Evolutionary conservation across 1,139 yeast genomes (phyloP), one percentile per base, ranked within the genome.

Genomic region (Candida sanyaensis): DNA sequence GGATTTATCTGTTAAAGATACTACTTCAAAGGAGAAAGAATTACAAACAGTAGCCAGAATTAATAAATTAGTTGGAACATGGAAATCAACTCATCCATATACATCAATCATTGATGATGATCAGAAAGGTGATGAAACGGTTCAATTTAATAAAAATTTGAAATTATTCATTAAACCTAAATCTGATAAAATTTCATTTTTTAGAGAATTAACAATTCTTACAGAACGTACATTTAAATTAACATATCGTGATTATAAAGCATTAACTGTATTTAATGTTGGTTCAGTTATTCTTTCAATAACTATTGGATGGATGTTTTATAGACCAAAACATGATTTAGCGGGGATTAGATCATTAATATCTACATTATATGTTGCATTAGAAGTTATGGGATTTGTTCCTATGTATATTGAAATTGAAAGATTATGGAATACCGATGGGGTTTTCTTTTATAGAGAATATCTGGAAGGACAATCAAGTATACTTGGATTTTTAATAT

Each of bases 301-400:
- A 1, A 68, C 83, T 24, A 70, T 81, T 42, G 96, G 96, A 0
- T 88, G 95, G 92, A 77, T 88, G 49, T 90, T 85, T 59, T 86
- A 69, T 63, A 78, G 79, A 54, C 90, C 93, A 0, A 80, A 74
- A 21, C 77, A 78, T 3, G 75, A 83, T 11, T 57, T 84, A 29
- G 78, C 86, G 0, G 96, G 96, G 8, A 78, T 88, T 5, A 69
- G 96, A 54, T 77, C 95, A 0, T 68, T 71, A 4, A 76, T 85
- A 8, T 86, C 92, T 1, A 68, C 83, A 1, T 62, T 88, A 6
- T 89, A 89, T 65, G 83, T 81, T 2, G 74, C 86, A 39, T 68
- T 79, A 45, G 87, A 89, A 44, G 69, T 86, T 23, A 83, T 87
- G 60, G 87, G 89, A 3, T 87, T 88, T 60, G 65, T 84, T 48